These are phyloP conservation scores for Ilex paraguariensis DNA, from an alignment of 305 asterid genomes.

Conservation along the genomic window DNA sequence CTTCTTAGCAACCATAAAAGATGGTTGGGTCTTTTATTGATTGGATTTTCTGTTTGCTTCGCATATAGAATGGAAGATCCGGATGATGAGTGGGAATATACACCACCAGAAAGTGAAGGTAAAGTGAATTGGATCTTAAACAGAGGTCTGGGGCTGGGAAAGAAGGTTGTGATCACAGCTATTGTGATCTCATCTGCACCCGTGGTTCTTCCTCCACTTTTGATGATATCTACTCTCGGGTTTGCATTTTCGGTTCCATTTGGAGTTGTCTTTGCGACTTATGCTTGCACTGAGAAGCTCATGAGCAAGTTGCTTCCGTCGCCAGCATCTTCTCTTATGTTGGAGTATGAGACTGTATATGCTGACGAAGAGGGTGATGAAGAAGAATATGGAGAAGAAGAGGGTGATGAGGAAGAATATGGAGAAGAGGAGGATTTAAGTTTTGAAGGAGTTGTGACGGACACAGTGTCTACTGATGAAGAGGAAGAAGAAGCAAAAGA, in stretches of 20 bases:
- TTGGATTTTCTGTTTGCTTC: not conserved
- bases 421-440: slow-evolving; percentile 10
- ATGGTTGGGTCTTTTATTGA: too few species aligned
- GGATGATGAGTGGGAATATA: slow-evolving; percentile 28
- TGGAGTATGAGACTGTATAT: slow-evolving; percentile 16
- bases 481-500: slow-evolving; percentile 12
- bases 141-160: slow-evolving; percentile 45
- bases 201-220: slow-evolving; percentile 54
- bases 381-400: slow-evolving; percentile 7
- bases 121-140: slow-evolving; percentile 33
- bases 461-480: not conserved
- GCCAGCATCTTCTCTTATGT: slow-evolving; percentile 7
- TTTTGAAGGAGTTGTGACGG: not conserved
- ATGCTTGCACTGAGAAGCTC: slow-evolving; percentile 56
- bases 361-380: slow-evolving; percentile 12
- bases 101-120: slow-evolving; percentile 24
- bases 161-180: slow-evolving; percentile 45
- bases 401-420: slow-evolving; percentile 16
- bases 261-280: slow-evolving; percentile 54
- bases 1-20: too few species aligned
- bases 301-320: slow-evolving; percentile 56
- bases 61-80: slow-evolving; percentile 40
- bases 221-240: slow-evolving; percentile 53
- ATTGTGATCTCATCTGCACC: slow-evolving; percentile 59
- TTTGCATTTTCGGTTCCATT: slow-evolving; percentile 48